Base-by-base conservation (phyloP, 1,284 basidiomycete genomes). In the Pseudozyma sp. region DNA sequence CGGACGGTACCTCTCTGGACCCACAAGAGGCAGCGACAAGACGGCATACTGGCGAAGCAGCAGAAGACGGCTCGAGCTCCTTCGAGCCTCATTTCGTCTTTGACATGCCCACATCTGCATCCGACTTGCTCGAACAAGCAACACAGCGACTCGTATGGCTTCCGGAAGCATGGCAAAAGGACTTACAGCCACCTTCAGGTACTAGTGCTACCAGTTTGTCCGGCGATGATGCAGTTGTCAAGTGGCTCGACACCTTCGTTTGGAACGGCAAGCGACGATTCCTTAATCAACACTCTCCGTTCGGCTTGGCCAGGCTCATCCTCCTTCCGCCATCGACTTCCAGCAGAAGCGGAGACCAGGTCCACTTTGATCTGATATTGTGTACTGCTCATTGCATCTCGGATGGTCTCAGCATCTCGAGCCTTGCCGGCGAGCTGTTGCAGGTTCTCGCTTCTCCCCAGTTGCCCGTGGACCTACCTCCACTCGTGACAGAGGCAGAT, bases 11-110 rank as follows among this genome's bases (percentile, higher is more conserved):
- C 5, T 19, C 44, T 4, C 16, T 74, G 9, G 58, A 64, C 17
- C 47, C 58, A n/a, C n/a, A 61, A 17, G 54, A 67, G 35, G 71
- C 71, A 3, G 58, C 53, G 1, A 34, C 58, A 13, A 54, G 29
- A 47, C 62, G 71, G 14, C 62, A 67, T 19, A 34, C 39, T 4
- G 71, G 71, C 10, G 67, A 69, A 49, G 65, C 70, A 42, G 54
- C 65, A 5, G 35, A 58, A 5, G 71, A 74, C 44, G 71, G 46
- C 6, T 69, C 71, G 0, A 62, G 59, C 55, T 74, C 71, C 37
- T 74, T 63, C 17, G 71, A 74, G 54, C 71, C 71, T 33, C 71
- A 74, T 31, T 74, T 74, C 40, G 37, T 74, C n/a, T 66, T 63
- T 33, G 40, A 69, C 17, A 16, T 66, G 10, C 63, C 67, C 13